Evolutionary conservation across 179 eudicot genomes (phyloP), one percentile per base, ranked within the genome.

Genomic region (Monotropa hypopitys): DNA sequence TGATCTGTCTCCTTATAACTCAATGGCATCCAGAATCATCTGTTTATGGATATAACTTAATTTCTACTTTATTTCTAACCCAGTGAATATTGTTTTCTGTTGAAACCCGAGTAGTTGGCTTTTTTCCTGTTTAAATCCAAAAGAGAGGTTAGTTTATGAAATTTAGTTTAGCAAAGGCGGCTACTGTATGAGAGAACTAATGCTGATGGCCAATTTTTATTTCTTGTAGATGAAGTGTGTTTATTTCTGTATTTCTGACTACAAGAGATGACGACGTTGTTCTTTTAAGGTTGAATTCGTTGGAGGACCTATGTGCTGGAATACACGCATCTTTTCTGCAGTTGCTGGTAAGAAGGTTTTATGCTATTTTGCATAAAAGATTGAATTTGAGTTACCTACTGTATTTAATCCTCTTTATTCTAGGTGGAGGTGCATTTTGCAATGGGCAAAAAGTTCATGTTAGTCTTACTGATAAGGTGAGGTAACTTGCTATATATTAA

Each of bases 221-320:
- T 61, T 65, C 10, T 65, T 20, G 70, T 16, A 32, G 45, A 32
- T 65, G 45, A 65, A 33, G 45, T 35, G 12, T 35, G 43, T 35
- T 9, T 49, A 3, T 46, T 73, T 42, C 50, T 30, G 13, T 63
- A 16, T 40, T 79, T 68, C 71, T 56, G 56, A 26, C 66, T 46
- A 43, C 23, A 30, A 59, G 73, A 74, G 53, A 69, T 84, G 76
- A 75, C n/a, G 43, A 40, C 73, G 35, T 77, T 72, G 69, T 67
- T 18, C 70, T 70, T 88, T 76, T 78, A 88, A 95, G 99, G 99
- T 95, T 69, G 99, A 95, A 82, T 95, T 95, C 89, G 99, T 95
- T 69, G 99, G 99, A 65, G 99, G 99, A 46, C 90, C 96, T 76
- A 86, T 88, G 89, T 93, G 98, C 80, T 95, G 99, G 99, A 91